Conservation (phyloP, 345 rosid genomes). For the Citrus maxima region DNA sequence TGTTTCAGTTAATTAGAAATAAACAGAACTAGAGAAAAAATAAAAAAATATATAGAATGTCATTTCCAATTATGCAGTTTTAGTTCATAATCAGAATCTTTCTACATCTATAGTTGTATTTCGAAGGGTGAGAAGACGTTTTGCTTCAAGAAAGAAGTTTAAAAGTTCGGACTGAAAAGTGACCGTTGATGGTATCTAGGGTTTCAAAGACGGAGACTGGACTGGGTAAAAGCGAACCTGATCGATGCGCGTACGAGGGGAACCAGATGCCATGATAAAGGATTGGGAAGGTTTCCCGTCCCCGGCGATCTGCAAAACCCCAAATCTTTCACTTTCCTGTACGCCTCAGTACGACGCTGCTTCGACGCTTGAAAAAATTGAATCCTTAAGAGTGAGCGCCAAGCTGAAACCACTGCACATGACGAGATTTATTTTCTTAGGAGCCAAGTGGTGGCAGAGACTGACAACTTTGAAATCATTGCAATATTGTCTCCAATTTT, state of each 20-base stretch:
- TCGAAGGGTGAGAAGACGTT: neutral
- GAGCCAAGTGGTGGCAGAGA: neutral
- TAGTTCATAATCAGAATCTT: neutral
- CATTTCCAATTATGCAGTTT: neutral
- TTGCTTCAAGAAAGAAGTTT: neutral
- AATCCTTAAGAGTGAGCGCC: conserved; percentile 6
- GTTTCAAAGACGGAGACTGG: conserved; percentile 4
- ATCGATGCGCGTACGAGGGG: conserved; percentile 55
- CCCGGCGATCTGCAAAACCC: conserved; percentile 31
- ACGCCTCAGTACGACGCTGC: conserved; percentile 8
- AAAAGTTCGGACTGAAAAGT: neutral
- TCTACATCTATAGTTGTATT: conserved; percentile 1
- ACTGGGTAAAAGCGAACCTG: conserved; percentile 43
- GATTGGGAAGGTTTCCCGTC: conserved; percentile 17
- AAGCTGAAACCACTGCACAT: neutral
- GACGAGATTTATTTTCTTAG: neutral
- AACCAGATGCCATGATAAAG: conserved; percentile 60
- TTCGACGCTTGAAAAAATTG: conserved; percentile 1
- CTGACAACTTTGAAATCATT: neutral
- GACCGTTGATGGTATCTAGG: neutral
- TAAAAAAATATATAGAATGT: no score
- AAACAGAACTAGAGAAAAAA: neutral
- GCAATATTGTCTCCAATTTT: neutral
- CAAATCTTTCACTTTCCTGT: conserved; percentile 15
- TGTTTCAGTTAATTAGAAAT: neutral